A percentile compares a stretch with the other conserved stretches of the same genome.
Conservation (phyloP, 2,329 filamentous ascomycete genomes). For the Acrodontium crateriforme region DNA sequence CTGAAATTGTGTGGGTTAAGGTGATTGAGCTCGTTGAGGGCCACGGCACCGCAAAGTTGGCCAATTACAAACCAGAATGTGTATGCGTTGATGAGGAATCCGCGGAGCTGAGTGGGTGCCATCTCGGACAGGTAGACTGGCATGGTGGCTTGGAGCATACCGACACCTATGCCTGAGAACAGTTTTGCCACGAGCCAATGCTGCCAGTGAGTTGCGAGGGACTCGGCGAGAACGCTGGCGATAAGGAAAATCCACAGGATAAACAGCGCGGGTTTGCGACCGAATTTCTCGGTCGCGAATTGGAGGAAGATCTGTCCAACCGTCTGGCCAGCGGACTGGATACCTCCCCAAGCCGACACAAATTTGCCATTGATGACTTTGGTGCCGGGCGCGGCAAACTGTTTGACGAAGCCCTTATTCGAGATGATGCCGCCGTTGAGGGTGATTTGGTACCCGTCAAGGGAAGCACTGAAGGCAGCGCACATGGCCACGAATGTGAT, state of each 20-base stretch:
- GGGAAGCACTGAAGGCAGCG: conserved; percentile 28
- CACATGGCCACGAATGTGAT: conserved; percentile 26
- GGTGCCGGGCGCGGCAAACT: conserved; percentile 20
- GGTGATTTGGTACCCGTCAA: conserved; percentile 28
- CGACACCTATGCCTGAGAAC: conserved; percentile 27
- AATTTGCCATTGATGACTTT: conserved; percentile 24
- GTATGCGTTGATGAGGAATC: conserved; percentile 28
- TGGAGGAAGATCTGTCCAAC: conserved; percentile 27
- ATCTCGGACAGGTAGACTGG: conserved; percentile 31
- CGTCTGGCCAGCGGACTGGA: conserved; percentile 26
- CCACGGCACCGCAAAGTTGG: conserved; percentile 30
- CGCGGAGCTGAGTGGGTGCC: conserved; percentile 28
- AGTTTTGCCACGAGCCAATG: conserved; percentile 26
- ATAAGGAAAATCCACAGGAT: conserved; percentile 24
- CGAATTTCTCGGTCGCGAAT: conserved; percentile 23
- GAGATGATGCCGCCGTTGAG: conserved; percentile 22
- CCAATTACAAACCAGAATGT: conserved; percentile 33
- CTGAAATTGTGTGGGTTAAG: conserved; percentile 22
- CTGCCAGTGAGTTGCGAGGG: conserved; percentile 24
- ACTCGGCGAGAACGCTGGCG: conserved; percentile 26
- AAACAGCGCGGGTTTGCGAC: conserved; percentile 24
- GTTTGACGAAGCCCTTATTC: conserved; percentile 29
- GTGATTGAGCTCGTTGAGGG: conserved; percentile 24
- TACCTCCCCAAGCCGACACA: conserved; percentile 27
- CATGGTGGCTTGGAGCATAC: conserved; percentile 29